These are phyloP conservation scores for Calycina herbarum DNA, from an alignment of 2,329 filamentous ascomycete genomes.

Conservation along the genomic window DNA sequence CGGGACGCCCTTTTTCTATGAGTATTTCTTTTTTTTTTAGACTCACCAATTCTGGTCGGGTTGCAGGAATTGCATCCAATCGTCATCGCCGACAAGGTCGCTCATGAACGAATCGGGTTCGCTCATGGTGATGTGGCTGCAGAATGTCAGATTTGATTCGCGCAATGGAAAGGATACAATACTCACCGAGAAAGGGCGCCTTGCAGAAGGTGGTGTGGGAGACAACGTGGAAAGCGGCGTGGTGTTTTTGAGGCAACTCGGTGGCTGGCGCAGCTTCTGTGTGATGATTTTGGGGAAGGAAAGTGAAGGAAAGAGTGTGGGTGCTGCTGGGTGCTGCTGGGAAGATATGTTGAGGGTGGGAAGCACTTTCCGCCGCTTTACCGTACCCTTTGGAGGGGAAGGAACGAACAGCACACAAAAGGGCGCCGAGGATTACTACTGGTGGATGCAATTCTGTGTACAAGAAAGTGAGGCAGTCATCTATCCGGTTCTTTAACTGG, in stretches of 20 bases:
- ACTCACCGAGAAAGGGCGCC: not conserved
- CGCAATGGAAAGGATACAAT: not conserved
- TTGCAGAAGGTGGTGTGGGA: not conserved
- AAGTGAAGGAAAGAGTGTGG: not conserved
- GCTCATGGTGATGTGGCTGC: not conserved
- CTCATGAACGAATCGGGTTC: not conserved
- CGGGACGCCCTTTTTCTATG: not conserved
- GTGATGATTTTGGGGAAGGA: not conserved
- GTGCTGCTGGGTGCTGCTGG: not conserved
- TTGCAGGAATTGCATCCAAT: not conserved
- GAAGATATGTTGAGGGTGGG: not conserved
- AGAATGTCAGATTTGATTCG: not conserved
- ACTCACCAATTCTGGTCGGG: not conserved
- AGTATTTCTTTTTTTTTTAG: conserved; percentile 7
- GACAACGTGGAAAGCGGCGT: not conserved
- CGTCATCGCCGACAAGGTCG: not conserved
- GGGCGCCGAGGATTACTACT: not conserved
- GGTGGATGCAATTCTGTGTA: too few relatives aligned
- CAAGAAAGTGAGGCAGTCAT: too few relatives aligned
- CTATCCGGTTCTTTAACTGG: too few relatives aligned
- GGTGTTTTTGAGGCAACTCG: not conserved
- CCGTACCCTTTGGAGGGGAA: not conserved
- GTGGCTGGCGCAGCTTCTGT: not conserved
- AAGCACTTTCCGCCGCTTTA: not conserved
- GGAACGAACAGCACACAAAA: not conserved